phyloP scores from a whole-genome alignment of 805 yeast species.

The Yarrowia sp. region DNA sequence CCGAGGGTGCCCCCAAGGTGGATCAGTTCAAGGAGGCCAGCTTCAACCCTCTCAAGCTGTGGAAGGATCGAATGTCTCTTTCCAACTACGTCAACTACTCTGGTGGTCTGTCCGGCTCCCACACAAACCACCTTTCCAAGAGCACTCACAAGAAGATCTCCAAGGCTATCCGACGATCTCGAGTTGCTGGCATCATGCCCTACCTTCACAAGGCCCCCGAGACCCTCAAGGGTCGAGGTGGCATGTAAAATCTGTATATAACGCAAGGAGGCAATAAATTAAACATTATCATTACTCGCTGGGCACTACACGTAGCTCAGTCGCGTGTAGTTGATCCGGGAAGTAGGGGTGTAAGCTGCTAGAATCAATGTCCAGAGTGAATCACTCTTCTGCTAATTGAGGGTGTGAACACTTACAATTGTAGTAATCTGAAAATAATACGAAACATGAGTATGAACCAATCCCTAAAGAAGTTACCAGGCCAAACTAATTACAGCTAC shows the following conservation, averaged over 20 bases:
- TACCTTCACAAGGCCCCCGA: constrained; percentile 53
- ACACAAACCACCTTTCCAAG: constrained; percentile 63
- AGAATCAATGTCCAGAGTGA: too few species aligned
- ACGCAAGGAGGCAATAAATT: constrained; percentile 8
- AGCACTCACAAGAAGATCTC: constrained; percentile 69
- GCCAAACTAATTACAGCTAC: too few species aligned
- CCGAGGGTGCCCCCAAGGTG: constrained; percentile 3
- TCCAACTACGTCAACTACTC: constrained; percentile 64
- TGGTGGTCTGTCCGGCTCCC: constrained; percentile 75
- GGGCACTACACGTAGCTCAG: too few species aligned
- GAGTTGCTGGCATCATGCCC: constrained; percentile 76
- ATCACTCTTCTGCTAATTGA: too few species aligned
- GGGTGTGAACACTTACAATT: too few species aligned
- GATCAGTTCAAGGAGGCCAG: constrained; percentile 37
- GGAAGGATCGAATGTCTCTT: constrained; percentile 60
- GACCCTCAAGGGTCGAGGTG: constrained; percentile 26
- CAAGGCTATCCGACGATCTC: constrained; percentile 75
- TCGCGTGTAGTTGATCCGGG: too few species aligned
- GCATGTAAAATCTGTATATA: constrained; percentile 26
- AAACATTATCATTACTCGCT: not conserved
- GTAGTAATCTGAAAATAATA: too few species aligned
- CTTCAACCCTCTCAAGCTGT: constrained; percentile 32
- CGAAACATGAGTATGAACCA: too few species aligned
- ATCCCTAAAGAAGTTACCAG: too few species aligned
- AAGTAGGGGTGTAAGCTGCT: too few species aligned